Percentiles rank a stretch among this genome's conserved stretches.
Evolutionary conservation across 306 rosid genomes (phyloP).

Genomic region (Glycyrrhiza uralensis): DNA sequence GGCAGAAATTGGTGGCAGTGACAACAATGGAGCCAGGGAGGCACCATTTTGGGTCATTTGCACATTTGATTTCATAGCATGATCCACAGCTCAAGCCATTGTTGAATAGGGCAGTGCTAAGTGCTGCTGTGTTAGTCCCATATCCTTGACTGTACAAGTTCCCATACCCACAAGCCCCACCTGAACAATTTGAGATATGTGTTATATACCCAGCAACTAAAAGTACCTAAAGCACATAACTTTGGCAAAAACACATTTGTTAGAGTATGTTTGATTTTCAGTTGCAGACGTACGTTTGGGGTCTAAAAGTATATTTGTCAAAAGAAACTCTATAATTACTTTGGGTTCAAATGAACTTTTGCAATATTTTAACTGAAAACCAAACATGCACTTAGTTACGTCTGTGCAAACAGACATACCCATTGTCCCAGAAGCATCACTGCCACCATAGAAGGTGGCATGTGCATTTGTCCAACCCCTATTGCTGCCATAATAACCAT

Average conservation of each 20-base stretch:
- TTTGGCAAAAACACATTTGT: background rate
- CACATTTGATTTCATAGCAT: constrained; percentile 64
- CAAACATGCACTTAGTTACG: background rate
- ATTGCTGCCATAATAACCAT: constrained; percentile 36
- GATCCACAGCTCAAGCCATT: constrained; percentile 83
- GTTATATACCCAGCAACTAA: background rate
- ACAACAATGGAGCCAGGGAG: constrained; percentile 54
- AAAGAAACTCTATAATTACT: too few relatives aligned
- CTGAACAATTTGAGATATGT: constrained; percentile 25
- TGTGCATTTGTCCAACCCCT: constrained; percentile 75
- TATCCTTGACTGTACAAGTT: constrained; percentile 76
- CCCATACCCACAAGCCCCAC: constrained; percentile 91
- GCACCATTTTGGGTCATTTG: constrained; percentile 73
- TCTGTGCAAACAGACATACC: constrained; percentile 35
- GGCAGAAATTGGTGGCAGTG: constrained; percentile 88
- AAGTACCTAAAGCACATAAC: background rate
- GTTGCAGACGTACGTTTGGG: too few relatives aligned
- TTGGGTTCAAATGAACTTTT: too few relatives aligned
- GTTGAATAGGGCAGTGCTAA: constrained; percentile 69
- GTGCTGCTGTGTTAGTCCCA: constrained; percentile 79
- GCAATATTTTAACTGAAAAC: too few relatives aligned
- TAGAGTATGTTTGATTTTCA: too few relatives aligned
- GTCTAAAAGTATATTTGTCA: too few relatives aligned
- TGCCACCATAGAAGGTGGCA: constrained; percentile 86
- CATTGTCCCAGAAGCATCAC: constrained; percentile 90